Conservation (phyloP, 1,139 yeast species). For the Taphrina populina region DNA sequence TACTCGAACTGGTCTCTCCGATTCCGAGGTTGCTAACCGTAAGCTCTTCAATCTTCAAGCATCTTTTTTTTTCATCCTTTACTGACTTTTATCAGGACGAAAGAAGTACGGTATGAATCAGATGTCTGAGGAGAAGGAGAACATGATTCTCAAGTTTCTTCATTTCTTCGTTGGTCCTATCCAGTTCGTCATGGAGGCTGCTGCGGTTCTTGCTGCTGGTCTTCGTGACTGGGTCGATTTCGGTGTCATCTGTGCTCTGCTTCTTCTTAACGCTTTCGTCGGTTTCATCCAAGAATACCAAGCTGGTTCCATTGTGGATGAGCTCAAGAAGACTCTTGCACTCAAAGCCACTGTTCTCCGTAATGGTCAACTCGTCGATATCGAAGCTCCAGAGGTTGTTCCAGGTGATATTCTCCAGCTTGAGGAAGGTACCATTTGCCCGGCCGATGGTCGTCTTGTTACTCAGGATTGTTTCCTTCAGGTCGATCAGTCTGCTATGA, state of each 20-base stretch:
- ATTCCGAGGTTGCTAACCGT: slow-evolving; percentile 78
- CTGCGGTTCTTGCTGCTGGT: slow-evolving; percentile 97
- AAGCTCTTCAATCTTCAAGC: background rate
- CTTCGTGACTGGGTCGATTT: slow-evolving; percentile 98
- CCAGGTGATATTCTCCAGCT: slow-evolving; percentile 78
- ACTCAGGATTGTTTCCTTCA: slow-evolving; percentile 86
- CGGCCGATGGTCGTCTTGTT: slow-evolving; percentile 91
- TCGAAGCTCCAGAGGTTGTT: slow-evolving; percentile 67
- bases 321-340: slow-evolving; percentile 50
- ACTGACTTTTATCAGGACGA: slow-evolving; percentile 48
- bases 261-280: slow-evolving; percentile 84
- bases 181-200: slow-evolving; percentile 98
- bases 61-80: no score
- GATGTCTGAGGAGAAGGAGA: slow-evolving; percentile 92
- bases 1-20: slow-evolving; percentile 73
- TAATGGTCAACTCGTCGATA: slow-evolving; percentile 62
- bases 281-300: slow-evolving; percentile 96
- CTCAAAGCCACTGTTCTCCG: slow-evolving; percentile 62
- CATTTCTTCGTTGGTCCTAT: slow-evolving; percentile 97
- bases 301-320: slow-evolving; percentile 52
- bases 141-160: slow-evolving; percentile 75
- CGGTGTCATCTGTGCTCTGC: slow-evolving; percentile 92
- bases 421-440: slow-evolving; percentile 77
- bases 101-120: slow-evolving; percentile 92
- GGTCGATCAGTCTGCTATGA: slow-evolving; percentile 95